phyloP scores from a whole-genome alignment of 371 early-diverging fungal species.

The Syncephalastrum racemosum region DNA sequence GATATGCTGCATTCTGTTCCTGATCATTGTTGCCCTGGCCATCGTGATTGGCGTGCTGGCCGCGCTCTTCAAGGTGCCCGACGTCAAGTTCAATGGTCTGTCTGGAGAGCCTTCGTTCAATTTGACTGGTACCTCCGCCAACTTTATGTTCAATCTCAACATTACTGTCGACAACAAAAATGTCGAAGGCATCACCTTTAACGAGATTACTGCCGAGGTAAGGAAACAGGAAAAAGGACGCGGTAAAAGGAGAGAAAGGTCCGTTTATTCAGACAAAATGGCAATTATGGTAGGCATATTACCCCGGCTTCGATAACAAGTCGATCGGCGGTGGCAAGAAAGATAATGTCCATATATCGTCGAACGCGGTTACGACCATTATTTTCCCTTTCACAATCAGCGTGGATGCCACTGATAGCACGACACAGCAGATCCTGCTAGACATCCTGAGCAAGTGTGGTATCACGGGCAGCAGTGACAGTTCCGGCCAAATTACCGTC shows the following conservation, averaged over 20 bases:
- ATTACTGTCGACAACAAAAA: conserved; percentile 57
- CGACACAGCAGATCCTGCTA: conserved; percentile 38
- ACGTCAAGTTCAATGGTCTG: conserved; percentile 36
- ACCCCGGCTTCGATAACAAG: conserved; percentile 41
- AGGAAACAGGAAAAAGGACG: conserved; percentile 14
- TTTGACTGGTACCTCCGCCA: conserved; percentile 25
- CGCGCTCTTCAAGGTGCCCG: conserved; percentile 42
- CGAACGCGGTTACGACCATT: conserved; percentile 38
- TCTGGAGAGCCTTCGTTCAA: conserved; percentile 27
- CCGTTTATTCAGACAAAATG: neutral
- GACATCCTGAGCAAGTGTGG: conserved; percentile 55
- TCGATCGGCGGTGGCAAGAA: conserved; percentile 53
- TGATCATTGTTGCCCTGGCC: conserved; percentile 35
- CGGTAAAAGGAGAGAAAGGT: neutral
- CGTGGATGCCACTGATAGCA: conserved; percentile 30
- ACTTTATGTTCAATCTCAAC: conserved; percentile 27
- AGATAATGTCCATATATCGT: conserved; percentile 42
- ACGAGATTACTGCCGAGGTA: conserved; percentile 54
- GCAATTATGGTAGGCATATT: conserved; percentile 47
- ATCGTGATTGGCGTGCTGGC: conserved; percentile 46
- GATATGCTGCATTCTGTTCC: conserved; percentile 38
- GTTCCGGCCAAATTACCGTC: conserved; percentile 32
- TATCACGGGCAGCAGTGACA: conserved; percentile 22
- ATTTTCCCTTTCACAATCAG: conserved; percentile 47
- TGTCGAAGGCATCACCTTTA: conserved; percentile 53